A percentile compares a stretch with the other conserved stretches of the same genome.
Evolutionary conservation across 208 protist species (phyloP).

Genomic region (Lotmaria passim): DNA sequence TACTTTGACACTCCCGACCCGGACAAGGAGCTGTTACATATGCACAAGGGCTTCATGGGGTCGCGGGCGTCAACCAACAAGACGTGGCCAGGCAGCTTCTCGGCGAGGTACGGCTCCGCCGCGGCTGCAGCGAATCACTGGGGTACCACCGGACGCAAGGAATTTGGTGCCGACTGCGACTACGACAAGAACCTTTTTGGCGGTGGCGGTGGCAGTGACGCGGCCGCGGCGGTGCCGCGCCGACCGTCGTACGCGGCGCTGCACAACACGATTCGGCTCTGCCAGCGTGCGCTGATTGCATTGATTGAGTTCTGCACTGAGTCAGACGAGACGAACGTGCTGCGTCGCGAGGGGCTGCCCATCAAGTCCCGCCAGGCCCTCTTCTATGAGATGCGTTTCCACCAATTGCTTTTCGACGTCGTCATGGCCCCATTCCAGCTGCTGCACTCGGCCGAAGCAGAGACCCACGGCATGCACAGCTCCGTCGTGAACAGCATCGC

Average conservation of each 20-base stretch:
- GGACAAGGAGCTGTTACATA: constrained; percentile 35
- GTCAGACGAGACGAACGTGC: constrained; percentile 47
- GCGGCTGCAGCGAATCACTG: not conserved
- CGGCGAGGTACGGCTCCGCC: not conserved
- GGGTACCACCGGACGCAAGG: not conserved
- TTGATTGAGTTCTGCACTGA: constrained; percentile 75
- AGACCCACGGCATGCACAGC: constrained; percentile 13
- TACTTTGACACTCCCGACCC: constrained; percentile 27
- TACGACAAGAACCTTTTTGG: not conserved
- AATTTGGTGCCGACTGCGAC: not conserved
- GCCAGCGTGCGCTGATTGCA: constrained; percentile 51
- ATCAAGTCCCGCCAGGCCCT: constrained; percentile 65
- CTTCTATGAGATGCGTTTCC: constrained; percentile 70
- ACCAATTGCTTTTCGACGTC: constrained; percentile 78
- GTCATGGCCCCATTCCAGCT: constrained; percentile 64
- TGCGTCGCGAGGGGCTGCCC: constrained; percentile 60
- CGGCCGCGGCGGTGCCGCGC: not conserved
- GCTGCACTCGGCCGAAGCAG: constrained; percentile 22
- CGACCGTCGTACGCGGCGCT: constrained; percentile 17
- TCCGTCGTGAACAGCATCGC: constrained; percentile 25
- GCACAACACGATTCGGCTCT: constrained; percentile 45
- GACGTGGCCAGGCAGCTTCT: not conserved
- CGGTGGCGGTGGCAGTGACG: not conserved
- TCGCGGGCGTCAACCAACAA: not conserved
- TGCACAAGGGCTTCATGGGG: constrained; percentile 1